Evolutionary conservation across 345 rosid genomes (phyloP).

Genomic region (Passiflora organensis): DNA sequence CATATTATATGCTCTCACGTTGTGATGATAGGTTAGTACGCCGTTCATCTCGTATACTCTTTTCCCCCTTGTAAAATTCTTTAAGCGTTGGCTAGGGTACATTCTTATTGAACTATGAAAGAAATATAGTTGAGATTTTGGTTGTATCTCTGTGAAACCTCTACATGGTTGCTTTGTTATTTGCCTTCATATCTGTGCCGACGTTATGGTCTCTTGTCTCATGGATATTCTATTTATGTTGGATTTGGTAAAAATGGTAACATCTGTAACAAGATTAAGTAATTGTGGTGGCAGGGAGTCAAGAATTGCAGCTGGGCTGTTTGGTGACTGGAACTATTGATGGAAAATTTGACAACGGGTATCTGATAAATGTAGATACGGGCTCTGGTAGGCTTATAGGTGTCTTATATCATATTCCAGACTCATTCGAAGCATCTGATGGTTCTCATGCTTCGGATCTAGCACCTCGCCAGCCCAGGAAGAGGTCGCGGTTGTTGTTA

Average conservation of each 20-base stretch:
- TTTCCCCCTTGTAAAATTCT: no score
- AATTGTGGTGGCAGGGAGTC: slow-evolving; percentile 28
- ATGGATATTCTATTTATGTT: not conserved
- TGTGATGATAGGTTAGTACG: no score
- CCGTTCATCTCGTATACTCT: no score
- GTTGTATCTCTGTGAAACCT: not conserved
- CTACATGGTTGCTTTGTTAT: not conserved
- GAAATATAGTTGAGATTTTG: not conserved
- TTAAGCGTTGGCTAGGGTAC: not conserved
- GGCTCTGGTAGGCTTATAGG: slow-evolving; percentile 59
- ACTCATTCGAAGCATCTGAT: slow-evolving; percentile 22
- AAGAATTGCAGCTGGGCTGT: slow-evolving; percentile 44
- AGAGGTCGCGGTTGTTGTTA: slow-evolving; percentile 40
- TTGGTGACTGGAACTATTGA: slow-evolving; percentile 64
- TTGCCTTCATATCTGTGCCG: not conserved
- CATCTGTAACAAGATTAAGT: not conserved
- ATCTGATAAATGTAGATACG: slow-evolving; percentile 50
- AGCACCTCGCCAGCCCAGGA: slow-evolving; percentile 40
- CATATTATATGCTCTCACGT: no score
- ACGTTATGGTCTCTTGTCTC: not conserved
- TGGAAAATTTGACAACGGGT: slow-evolving; percentile 76
- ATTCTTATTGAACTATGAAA: not conserved
- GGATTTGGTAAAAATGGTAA: not conserved
- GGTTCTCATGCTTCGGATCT: slow-evolving; percentile 26
- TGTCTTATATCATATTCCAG: slow-evolving; percentile 52